Conservation (phyloP, 2,329 filamentous ascomycete genomes). For the Fusarium aywerte region DNA sequence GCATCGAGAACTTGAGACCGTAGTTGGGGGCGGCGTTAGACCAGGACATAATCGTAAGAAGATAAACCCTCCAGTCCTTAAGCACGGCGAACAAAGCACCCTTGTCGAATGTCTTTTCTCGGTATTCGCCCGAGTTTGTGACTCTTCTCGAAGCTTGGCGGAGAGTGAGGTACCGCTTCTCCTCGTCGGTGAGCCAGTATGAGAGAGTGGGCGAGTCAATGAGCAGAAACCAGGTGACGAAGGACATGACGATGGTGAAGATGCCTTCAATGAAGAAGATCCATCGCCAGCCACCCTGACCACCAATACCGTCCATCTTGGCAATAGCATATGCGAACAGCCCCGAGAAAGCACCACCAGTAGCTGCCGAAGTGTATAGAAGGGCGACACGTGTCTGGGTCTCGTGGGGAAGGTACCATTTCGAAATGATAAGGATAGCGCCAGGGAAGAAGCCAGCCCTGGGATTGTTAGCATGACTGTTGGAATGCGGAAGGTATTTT, state of each 20-base stretch:
- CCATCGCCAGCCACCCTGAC: conserved; percentile 40
- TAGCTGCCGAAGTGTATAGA: conserved; percentile 45
- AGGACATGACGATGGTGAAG: conserved; percentile 50
- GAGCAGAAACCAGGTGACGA: conserved; percentile 62
- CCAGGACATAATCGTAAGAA: conserved; percentile 54
- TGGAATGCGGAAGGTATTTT: rapidly evolving
- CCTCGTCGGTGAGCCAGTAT: conserved; percentile 35
- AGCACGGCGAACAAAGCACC: conserved; percentile 16
- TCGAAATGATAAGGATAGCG: conserved; percentile 45
- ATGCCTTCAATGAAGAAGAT: conserved; percentile 45
- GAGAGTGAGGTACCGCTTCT: conserved; percentile 32
- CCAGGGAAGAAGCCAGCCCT: conserved; percentile 48
- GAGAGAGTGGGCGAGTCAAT: conserved; percentile 33
- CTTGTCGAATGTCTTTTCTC: conserved; percentile 26
- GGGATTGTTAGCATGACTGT: not conserved
- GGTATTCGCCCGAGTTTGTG: conserved; percentile 26
- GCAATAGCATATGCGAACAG: conserved; percentile 41
- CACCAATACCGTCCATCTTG: conserved; percentile 32
- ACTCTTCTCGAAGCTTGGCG: conserved; percentile 28
- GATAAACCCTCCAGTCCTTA: conserved; percentile 51
- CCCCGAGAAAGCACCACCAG: conserved; percentile 42
- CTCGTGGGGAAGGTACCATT: conserved; percentile 49
- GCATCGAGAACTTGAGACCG: conserved; percentile 48
- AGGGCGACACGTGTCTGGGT: conserved; percentile 46
- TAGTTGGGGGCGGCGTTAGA: conserved; percentile 52